Percentiles rank a stretch among this genome's conserved stretches.
Evolutionary conservation across 2,329 filamentous ascomycete genomes (phyloP).

Genomic region (Aspergillus flavus): DNA sequence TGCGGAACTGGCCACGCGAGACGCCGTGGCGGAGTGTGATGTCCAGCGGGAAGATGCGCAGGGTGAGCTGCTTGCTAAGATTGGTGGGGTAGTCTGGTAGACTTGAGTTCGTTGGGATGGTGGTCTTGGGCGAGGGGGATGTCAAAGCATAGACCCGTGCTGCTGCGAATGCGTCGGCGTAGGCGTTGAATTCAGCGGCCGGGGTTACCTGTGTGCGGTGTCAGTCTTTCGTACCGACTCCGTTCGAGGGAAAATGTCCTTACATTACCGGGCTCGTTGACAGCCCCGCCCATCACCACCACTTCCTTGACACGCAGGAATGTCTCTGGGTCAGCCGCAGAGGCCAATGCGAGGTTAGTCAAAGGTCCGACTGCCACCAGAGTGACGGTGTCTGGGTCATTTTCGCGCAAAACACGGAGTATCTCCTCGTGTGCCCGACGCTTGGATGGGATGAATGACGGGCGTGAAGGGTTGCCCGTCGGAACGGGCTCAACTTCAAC

Average conservation of each 20-base stretch:
- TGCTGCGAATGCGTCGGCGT: slow-evolving; percentile 79
- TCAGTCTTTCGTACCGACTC: background rate
- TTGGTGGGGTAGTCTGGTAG: slow-evolving; percentile 65
- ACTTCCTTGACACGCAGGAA: slow-evolving; percentile 89
- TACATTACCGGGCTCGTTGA: slow-evolving; percentile 79
- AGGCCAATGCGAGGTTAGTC: slow-evolving; percentile 90
- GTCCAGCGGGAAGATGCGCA: slow-evolving; percentile 75
- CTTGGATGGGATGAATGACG: slow-evolving; percentile 75
- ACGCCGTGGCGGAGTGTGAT: slow-evolving; percentile 74
- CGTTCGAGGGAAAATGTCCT: slow-evolving; percentile 36
- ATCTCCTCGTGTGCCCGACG: slow-evolving; percentile 80
- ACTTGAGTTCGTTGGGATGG: slow-evolving; percentile 64
- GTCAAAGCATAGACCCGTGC: slow-evolving; percentile 78
- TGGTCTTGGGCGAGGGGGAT: slow-evolving; percentile 75
- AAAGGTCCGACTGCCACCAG: slow-evolving; percentile 87
- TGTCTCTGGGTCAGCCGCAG: slow-evolving; percentile 82
- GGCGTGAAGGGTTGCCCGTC: slow-evolving; percentile 38
- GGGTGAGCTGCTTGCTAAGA: slow-evolving; percentile 64
- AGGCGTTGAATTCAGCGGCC: slow-evolving; percentile 92
- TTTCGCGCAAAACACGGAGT: slow-evolving; percentile 78
- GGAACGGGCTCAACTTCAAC: slow-evolving; percentile 53
- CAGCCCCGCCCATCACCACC: slow-evolving; percentile 90
- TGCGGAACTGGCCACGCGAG: slow-evolving; percentile 61
- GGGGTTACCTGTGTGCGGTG: slow-evolving; percentile 59
- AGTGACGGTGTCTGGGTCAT: slow-evolving; percentile 81